phyloP scores from a whole-genome alignment of 2,329 filamentous ascomycete species.

The Podosphaera leucotricha region DNA sequence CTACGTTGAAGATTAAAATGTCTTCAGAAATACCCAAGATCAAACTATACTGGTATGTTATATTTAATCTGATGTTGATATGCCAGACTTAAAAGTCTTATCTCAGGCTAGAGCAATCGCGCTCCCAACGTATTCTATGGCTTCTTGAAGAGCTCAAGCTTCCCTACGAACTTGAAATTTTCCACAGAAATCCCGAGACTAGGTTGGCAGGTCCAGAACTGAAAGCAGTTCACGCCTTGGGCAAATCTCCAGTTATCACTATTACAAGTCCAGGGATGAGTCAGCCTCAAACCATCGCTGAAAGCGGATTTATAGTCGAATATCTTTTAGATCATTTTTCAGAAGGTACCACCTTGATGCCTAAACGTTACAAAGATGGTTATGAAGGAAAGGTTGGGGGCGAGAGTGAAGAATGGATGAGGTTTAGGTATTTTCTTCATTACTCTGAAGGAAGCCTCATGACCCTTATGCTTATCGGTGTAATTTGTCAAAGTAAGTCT shows the following conservation, averaged over 20 bases:
- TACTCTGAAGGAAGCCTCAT: conserved; percentile 72
- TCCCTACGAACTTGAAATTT: conserved; percentile 57
- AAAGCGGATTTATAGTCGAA: conserved; percentile 61
- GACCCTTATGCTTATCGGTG: conserved; percentile 37
- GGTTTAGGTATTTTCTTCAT: conserved; percentile 50
- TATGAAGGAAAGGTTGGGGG: conserved; percentile 31
- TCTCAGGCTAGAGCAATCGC: conserved; percentile 14
- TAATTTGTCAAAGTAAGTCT: conserved; percentile 31
- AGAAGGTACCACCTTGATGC: conserved; percentile 24
- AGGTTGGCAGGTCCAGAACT: conserved; percentile 54
- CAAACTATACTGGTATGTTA: conserved; percentile 28
- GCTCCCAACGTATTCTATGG: conserved; percentile 43
- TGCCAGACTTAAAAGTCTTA: neutral
- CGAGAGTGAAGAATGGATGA: conserved; percentile 35
- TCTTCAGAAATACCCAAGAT: conserved; percentile 1
- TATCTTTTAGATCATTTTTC: conserved; percentile 49
- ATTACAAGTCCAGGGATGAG: conserved; percentile 23
- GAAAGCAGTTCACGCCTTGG: conserved; percentile 57
- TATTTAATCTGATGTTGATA: neutral
- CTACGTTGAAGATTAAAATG: conserved; percentile 1
- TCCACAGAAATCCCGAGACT: conserved; percentile 39
- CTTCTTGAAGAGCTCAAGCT: conserved; percentile 47
- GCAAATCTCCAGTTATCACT: conserved; percentile 62
- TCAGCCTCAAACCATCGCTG: conserved; percentile 44
- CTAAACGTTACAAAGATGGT: conserved; percentile 31